Conservation (phyloP, 805 yeast species). For the Zygosaccharomyces siamensis region DNA sequence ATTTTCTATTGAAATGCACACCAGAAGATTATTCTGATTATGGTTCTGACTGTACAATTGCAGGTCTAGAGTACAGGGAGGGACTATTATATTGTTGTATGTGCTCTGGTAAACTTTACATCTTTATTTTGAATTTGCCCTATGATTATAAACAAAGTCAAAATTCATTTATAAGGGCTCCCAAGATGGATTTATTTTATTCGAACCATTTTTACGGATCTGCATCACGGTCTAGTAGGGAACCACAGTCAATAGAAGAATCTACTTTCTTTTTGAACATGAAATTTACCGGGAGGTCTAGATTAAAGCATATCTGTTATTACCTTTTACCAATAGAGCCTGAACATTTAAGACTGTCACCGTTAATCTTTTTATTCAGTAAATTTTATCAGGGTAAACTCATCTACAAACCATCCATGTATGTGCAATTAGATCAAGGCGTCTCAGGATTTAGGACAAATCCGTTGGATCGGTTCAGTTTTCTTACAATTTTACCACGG, state of each 20-base stretch:
- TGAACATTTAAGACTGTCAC: conserved; percentile 11
- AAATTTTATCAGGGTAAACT: conserved; percentile 8
- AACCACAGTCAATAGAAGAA: conserved; percentile 15
- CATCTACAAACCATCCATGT: conserved; percentile 24
- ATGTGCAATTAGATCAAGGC: conserved; percentile 17
- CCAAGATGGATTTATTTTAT: conserved; percentile 6
- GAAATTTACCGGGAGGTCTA: conserved; percentile 17
- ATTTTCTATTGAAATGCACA: conserved; percentile 21
- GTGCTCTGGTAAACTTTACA: conserved; percentile 23
- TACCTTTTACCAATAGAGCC: conserved; percentile 21
- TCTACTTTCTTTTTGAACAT: conserved; percentile 10
- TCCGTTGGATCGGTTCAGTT: conserved; percentile 28
- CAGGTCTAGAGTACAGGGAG: conserved; percentile 24
- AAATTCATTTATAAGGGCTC: conserved; percentile 5
- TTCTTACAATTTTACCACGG: conserved; percentile 77
- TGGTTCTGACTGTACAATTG: conserved; percentile 15
- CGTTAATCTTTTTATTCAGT: conserved; percentile 9
- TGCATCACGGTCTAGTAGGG: conserved; percentile 4
- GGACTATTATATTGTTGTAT: conserved; percentile 28
- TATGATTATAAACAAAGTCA: conserved; percentile 22
- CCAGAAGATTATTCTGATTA: conserved; percentile 18
- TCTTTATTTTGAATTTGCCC: conserved; percentile 28
- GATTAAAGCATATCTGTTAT: conserved; percentile 20
- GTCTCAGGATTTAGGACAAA: conserved; percentile 25
- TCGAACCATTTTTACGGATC: neutral